Conservation (phyloP, 192 early-diverging fungal species). For the Gryganskiella cystojenkinii region DNA sequence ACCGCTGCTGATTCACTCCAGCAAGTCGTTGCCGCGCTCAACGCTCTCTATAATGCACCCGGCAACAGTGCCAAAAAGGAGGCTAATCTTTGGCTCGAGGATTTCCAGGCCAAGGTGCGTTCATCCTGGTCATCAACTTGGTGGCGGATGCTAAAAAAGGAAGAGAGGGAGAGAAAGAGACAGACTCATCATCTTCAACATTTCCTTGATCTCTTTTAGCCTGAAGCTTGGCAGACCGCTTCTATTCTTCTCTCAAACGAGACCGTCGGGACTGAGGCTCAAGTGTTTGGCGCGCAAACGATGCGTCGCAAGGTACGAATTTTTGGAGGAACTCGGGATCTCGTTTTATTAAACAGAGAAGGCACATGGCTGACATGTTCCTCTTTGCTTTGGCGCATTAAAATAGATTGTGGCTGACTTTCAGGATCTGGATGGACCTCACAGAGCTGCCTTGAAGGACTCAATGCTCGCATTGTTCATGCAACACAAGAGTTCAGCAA, state of each 20-base stretch:
- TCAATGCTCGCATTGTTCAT: slow-evolving; percentile 79
- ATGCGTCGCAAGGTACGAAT: slow-evolving; percentile 82
- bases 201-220: slow-evolving; percentile 52
- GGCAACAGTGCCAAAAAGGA: slow-evolving; percentile 56
- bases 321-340: neutral
- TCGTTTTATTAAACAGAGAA: neutral
- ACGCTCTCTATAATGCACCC: slow-evolving; percentile 57
- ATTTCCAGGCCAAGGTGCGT: slow-evolving; percentile 92
- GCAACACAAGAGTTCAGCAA: slow-evolving; percentile 64
- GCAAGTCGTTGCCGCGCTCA: slow-evolving; percentile 56
- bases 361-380: neutral
- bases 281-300: slow-evolving; percentile 94
- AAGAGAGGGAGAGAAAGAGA: too few species aligned
- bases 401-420: slow-evolving; percentile 82
- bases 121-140: too few species aligned
- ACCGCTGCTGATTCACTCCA: slow-evolving; percentile 20
- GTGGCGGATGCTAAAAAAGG: slow-evolving; percentile 14
- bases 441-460: slow-evolving; percentile 76
- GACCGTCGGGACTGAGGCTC: slow-evolving; percentile 63
- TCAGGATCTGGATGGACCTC: slow-evolving; percentile 73
- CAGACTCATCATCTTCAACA: too few species aligned
- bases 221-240: slow-evolving; percentile 86
- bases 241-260: slow-evolving; percentile 76
- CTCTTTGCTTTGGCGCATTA: slow-evolving; percentile 2
- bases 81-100: slow-evolving; percentile 84